Evolutionary conservation across 768 basidiomycete genomes (phyloP).

Genomic region (Asterophora lycoperdoides): DNA sequence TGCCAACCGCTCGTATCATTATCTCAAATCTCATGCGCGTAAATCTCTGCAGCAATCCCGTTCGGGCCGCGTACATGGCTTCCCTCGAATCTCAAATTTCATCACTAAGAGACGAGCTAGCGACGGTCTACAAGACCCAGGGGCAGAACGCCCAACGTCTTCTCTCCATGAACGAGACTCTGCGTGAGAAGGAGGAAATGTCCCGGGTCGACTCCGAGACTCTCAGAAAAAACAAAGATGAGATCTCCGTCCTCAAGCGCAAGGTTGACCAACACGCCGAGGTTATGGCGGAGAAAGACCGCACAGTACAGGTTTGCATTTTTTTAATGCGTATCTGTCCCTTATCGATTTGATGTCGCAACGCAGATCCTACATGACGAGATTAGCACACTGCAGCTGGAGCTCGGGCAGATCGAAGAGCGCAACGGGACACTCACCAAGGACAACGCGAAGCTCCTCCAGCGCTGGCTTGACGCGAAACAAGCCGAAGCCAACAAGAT

Average conservation of each 20-base stretch:
- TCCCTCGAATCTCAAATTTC: constrained; percentile 95
- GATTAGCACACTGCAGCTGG: constrained; percentile 85
- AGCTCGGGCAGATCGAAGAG: constrained; percentile 85
- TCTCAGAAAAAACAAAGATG: constrained; percentile 71
- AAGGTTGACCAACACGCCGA: constrained; percentile 84
- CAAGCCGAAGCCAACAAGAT: constrained; percentile 90
- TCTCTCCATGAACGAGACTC: constrained; percentile 89
- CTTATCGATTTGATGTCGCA: constrained; percentile 5
- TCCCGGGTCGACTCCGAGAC: constrained; percentile 79
- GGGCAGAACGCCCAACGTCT: constrained; percentile 93
- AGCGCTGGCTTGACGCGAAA: constrained; percentile 96
- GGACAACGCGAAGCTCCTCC: constrained; percentile 92
- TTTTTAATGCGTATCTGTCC: constrained; percentile 4
- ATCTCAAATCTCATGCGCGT: constrained; percentile 10
- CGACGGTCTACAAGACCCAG: constrained; percentile 93
- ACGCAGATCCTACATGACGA: constrained; percentile 89
- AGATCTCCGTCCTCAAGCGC: constrained; percentile 61
- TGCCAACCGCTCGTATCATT: neutral
- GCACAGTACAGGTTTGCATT: constrained; percentile 76
- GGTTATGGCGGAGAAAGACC: constrained; percentile 84
- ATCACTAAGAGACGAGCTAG: constrained; percentile 85
- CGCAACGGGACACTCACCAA: constrained; percentile 82
- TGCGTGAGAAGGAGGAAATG: constrained; percentile 89
- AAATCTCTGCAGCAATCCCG: constrained; percentile 59
- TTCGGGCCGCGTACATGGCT: constrained; percentile 81